These are phyloP conservation scores for Cucumis hystrix DNA, from an alignment of 306 rosid genomes.

Conservation along the genomic window DNA sequence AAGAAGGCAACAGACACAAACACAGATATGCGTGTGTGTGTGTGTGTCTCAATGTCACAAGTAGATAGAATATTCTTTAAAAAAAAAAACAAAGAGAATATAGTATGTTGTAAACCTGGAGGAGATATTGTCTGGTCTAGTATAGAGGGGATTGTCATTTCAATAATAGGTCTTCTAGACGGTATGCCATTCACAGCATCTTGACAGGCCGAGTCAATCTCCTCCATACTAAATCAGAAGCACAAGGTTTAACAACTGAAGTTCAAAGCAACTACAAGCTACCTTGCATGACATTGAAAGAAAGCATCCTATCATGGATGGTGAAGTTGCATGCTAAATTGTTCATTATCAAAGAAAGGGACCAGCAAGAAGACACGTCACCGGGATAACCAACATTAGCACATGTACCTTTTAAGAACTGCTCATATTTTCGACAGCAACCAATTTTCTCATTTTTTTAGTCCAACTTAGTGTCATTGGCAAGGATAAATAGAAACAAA, in stretches of 20 bases:
- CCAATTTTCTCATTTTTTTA: not conserved
- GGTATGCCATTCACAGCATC: conserved; percentile 79
- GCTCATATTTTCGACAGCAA: not conserved
- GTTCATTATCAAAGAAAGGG: not conserved
- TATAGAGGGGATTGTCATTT: conserved; percentile 91
- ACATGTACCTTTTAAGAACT: not conserved
- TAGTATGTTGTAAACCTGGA: conserved; percentile 37
- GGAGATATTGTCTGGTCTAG: conserved; percentile 89
- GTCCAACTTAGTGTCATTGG: not conserved
- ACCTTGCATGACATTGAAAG: conserved; percentile 4
- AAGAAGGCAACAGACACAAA: not conserved
- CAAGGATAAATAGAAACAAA: not conserved
- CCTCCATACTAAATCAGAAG: conserved; percentile 53
- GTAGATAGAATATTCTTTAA: not conserved
- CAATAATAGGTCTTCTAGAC: conserved; percentile 68
- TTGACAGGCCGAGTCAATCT: conserved; percentile 70
- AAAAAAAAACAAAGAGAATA: not conserved
- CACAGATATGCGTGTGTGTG: not conserved
- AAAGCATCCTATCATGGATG: conserved; percentile 1
- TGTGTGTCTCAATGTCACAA: not conserved
- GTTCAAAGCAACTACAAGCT: not conserved
- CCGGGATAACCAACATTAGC: not conserved
- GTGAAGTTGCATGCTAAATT: not conserved
- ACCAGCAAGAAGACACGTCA: not conserved
- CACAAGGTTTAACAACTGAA: not conserved